Percentiles rank a stretch among this genome's conserved stretches.
phyloP scores from a whole-genome alignment of 768 basidiomycete genomes.

The Ramaria rubella region DNA sequence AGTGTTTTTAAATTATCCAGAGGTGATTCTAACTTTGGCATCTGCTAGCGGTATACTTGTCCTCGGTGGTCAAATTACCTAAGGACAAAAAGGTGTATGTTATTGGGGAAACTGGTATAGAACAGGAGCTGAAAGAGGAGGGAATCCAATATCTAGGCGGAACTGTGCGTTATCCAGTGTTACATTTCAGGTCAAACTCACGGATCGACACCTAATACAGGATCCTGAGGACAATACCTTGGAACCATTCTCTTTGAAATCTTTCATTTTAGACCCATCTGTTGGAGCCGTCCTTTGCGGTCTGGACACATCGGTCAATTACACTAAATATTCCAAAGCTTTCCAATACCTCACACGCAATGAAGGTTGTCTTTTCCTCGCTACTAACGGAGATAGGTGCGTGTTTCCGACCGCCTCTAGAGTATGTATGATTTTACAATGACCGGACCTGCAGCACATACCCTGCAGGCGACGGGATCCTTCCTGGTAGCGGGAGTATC shows the following conservation, averaged over 20 bases:
- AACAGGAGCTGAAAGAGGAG: conserved; percentile 88
- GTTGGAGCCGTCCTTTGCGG: conserved; percentile 96
- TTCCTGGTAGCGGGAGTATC: conserved; percentile 83
- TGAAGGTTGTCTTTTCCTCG: conserved; percentile 75
- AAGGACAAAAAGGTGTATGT: conserved; percentile 94
- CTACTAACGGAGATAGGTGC: conserved; percentile 72
- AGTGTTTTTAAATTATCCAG: not conserved
- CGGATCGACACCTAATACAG: conserved; percentile 33
- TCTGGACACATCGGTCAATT: conserved; percentile 79
- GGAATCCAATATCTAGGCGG: conserved; percentile 79
- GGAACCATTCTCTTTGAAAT: conserved; percentile 54
- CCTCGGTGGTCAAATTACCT: conserved; percentile 81
- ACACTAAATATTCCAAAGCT: conserved; percentile 90
- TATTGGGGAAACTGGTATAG: conserved; percentile 84
- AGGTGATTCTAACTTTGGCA: not conserved
- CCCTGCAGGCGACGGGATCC: conserved; percentile 62
- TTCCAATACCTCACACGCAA: conserved; percentile 84
- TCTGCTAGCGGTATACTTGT: conserved; percentile 65
- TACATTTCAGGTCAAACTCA: not conserved
- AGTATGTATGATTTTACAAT: not conserved
- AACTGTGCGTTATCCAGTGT: conserved; percentile 48
- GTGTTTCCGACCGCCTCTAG: not conserved
- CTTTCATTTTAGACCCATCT: conserved; percentile 67
- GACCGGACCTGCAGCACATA: conserved; percentile 52
- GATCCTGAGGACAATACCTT: conserved; percentile 80